A percentile compares a stretch with the other conserved stretches of the same genome.
Conservation (phyloP, 163 green algal genomes). For the Chloromonas sp. region DNA sequence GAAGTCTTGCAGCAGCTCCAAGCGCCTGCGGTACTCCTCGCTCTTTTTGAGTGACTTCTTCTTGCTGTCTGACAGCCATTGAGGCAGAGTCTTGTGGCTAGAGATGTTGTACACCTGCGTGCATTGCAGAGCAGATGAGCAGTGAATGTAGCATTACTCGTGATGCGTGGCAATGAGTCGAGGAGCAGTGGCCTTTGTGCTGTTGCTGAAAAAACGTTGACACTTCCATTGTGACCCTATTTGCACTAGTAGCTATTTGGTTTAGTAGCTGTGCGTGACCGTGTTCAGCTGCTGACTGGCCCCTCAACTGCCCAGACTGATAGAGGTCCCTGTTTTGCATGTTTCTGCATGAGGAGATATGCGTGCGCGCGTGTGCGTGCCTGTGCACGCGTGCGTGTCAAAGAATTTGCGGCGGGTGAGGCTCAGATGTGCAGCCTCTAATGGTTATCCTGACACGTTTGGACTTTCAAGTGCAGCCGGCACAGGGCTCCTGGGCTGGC, state of each 20-base stretch:
- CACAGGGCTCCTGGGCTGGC: too few species aligned
- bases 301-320: too few species aligned
- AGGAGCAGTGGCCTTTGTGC: background rate
- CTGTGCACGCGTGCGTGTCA: background rate
- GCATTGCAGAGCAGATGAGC: background rate
- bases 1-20: slow-evolving; percentile 87
- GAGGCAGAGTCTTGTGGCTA: slow-evolving; percentile 77
- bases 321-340: too few species aligned
- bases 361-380: background rate
- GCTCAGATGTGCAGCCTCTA: too few species aligned
- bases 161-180: slow-evolving; percentile 1
- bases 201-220: background rate
- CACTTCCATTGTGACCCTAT: too few species aligned
- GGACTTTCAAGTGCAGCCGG: too few species aligned
- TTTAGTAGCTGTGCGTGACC: too few species aligned
- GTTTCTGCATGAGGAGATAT: too few species aligned
- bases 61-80: slow-evolving; percentile 87
- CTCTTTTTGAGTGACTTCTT: slow-evolving; percentile 70
- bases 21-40: slow-evolving; percentile 64
- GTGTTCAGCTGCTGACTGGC: too few species aligned
- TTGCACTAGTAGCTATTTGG: too few species aligned
- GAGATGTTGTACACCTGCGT: slow-evolving; percentile 89
- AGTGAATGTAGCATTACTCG: background rate
- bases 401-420: too few species aligned
- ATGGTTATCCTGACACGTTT: too few species aligned